These are phyloP conservation scores for Dactylellina leptospora DNA, from an alignment of 2,329 filamentous ascomycete genomes.

Conservation along the genomic window DNA sequence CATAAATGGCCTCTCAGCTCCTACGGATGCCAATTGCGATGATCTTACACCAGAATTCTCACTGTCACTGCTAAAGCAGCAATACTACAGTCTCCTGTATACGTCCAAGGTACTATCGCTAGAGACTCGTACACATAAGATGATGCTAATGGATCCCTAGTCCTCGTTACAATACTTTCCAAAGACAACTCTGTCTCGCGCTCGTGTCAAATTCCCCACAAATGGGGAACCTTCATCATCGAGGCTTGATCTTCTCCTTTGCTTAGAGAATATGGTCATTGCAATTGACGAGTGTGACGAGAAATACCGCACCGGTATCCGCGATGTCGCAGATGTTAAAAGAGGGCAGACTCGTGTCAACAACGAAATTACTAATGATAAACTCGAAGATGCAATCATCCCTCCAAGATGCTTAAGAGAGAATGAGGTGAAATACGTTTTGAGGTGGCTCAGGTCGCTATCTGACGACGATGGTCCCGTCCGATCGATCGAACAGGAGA, in stretches of 20 bases:
- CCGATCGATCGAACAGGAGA: conserved; percentile 41
- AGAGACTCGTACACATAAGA: background rate
- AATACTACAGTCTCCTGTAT: conserved; percentile 47
- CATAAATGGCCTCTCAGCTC: background rate
- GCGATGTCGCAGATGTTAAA: conserved; percentile 22
- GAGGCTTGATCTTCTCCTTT: conserved; percentile 51
- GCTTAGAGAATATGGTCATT: conserved; percentile 43
- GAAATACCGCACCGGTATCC: conserved; percentile 36
- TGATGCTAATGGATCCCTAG: conserved; percentile 16
- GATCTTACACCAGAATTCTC: conserved; percentile 19
- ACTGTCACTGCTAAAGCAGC: conserved; percentile 38
- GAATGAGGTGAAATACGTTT: conserved; percentile 50
- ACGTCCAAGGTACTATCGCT: conserved; percentile 32
- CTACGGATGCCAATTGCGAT: background rate
- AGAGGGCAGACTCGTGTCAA: conserved; percentile 10
- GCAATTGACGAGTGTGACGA: conserved; percentile 41
- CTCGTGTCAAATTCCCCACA: conserved; percentile 32
- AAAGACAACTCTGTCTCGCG: conserved; percentile 36
- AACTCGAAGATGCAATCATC: conserved; percentile 34
- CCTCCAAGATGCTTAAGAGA: conserved; percentile 43
- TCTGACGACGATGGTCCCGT: conserved; percentile 35
- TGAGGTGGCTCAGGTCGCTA: conserved; percentile 45
- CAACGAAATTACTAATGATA: conserved; percentile 34
- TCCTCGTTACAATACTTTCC: conserved; percentile 45
- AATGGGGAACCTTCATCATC: conserved; percentile 20